Conservation (phyloP, 495 filamentous ascomycete genomes). For the Neurospora sp. region DNA sequence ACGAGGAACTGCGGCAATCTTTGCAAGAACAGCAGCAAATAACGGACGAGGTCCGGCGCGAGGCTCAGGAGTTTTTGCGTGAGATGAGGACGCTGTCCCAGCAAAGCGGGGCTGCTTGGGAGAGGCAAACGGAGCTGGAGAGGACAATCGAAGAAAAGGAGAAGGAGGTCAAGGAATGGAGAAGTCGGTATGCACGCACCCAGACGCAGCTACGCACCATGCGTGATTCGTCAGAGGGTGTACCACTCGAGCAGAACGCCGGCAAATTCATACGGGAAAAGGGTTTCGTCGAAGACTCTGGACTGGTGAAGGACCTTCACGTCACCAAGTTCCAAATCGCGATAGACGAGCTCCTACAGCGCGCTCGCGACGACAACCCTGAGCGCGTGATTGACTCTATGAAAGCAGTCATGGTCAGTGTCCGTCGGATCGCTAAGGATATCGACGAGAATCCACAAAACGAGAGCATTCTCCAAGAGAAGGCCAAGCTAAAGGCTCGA, state of each 20-base stretch:
- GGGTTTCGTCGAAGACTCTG: slow-evolving; percentile 59
- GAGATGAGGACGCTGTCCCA: slow-evolving; percentile 85
- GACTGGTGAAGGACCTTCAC: slow-evolving; percentile 79
- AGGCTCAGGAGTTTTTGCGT: slow-evolving; percentile 72
- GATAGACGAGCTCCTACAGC: slow-evolving; percentile 82
- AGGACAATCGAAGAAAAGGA: slow-evolving; percentile 65
- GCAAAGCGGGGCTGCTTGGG: slow-evolving; percentile 65
- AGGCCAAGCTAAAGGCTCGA: slow-evolving; percentile 60
- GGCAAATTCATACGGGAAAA: slow-evolving; percentile 54
- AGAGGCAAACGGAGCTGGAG: slow-evolving; percentile 68
- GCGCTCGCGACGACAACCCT: slow-evolving; percentile 62
- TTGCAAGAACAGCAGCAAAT: slow-evolving; percentile 66
- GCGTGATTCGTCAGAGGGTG: slow-evolving; percentile 66
- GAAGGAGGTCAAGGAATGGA: slow-evolving; percentile 78
- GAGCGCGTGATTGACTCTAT: slow-evolving; percentile 65
- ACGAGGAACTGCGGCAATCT: slow-evolving; percentile 60
- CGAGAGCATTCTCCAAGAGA: slow-evolving; percentile 37
- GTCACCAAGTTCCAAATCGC: slow-evolving; percentile 92
- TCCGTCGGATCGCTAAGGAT: slow-evolving; percentile 72
- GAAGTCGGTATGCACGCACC: slow-evolving; percentile 71
- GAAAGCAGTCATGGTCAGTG: slow-evolving; percentile 68
- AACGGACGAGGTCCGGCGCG: slow-evolving; percentile 79
- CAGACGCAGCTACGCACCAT: slow-evolving; percentile 79
- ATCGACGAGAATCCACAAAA: slow-evolving; percentile 49
- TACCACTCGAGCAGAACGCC: slow-evolving; percentile 57